Conservation (phyloP, 2,329 filamentous ascomycete species). For the Rachicladosporium sp. region DNA sequence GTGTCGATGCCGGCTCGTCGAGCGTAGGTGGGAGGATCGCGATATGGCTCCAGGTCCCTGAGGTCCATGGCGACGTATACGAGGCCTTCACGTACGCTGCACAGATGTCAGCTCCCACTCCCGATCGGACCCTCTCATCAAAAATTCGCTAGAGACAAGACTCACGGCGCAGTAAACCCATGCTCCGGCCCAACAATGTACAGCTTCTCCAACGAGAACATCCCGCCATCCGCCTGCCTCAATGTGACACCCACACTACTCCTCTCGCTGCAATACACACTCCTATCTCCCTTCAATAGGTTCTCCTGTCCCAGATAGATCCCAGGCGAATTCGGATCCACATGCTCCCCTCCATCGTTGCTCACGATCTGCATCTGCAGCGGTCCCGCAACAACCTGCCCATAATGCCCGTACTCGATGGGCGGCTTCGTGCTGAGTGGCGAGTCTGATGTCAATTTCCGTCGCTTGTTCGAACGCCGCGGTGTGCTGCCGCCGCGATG, state of each 20-base stretch:
- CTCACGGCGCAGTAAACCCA: conserved; percentile 79
- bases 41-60: conserved; percentile 53
- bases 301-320: conserved; percentile 62
- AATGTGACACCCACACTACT: conserved; percentile 78
- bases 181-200: conserved; percentile 73
- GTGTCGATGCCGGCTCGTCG: conserved; percentile 13
- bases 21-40: conserved; percentile 19
- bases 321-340: conserved; percentile 31
- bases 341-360: conserved; percentile 68
- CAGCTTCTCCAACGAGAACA: conserved; percentile 74
- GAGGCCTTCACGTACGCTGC: conserved; percentile 77
- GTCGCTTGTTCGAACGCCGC: conserved; percentile 17
- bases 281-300: conserved; percentile 67
- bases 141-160: conserved; percentile 12
- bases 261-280: conserved; percentile 84
- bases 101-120: conserved; percentile 3
- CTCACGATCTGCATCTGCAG: conserved; percentile 79
- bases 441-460: conserved; percentile 27
- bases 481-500: no score
- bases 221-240: conserved; percentile 64
- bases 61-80: conserved; percentile 81
- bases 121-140: background rate
- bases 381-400: conserved; percentile 71
- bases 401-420: conserved; percentile 74
- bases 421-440: conserved; percentile 13